Percentiles rank a stretch among this genome's conserved stretches.
Evolutionary conservation across 1,139 yeast species (phyloP).

Genomic region (Hyphopichia burtonii): DNA sequence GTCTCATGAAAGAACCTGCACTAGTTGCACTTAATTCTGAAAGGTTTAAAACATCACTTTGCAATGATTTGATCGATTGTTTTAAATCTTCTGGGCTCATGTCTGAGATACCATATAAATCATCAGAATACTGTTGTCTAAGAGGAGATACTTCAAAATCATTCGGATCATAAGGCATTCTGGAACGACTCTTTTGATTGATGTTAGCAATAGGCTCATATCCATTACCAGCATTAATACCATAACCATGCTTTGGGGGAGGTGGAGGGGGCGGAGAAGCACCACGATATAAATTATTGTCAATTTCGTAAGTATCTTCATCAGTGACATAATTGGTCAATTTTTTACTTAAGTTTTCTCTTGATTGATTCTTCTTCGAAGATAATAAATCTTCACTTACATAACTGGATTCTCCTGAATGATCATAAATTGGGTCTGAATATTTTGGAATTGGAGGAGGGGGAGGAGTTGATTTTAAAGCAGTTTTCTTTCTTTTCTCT

Average conservation of each 20-base stretch:
- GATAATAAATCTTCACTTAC: conserved; percentile 38
- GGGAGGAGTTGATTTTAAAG: conserved; percentile 1
- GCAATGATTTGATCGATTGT: conserved; percentile 43
- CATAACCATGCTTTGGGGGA: conserved; percentile 41
- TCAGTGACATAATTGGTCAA: conserved; percentile 27
- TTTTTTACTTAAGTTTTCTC: conserved; percentile 40
- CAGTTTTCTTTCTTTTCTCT: conserved; percentile 18
- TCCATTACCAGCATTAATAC: neutral
- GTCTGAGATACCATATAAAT: conserved; percentile 28
- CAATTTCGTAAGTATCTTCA: conserved; percentile 14
- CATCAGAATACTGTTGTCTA: conserved; percentile 23
- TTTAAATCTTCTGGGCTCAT: conserved; percentile 40
- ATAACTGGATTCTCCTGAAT: conserved; percentile 25
- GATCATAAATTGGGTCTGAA: conserved; percentile 2
- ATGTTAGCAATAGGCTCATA: neutral
- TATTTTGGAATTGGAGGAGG: neutral
- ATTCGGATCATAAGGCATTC: conserved; percentile 37
- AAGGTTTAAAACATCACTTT: conserved; percentile 48
- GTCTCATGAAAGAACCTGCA: conserved; percentile 81
- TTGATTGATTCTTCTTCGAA: conserved; percentile 29
- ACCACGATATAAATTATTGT: conserved; percentile 13
- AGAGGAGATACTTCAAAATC: conserved; percentile 35
- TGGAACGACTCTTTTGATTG: conserved; percentile 7
- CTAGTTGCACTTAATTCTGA: conserved; percentile 84
- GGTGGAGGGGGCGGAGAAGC: conserved; percentile 37